Evolutionary conservation across 805 yeast genomes (phyloP), one percentile per base, ranked within the genome.

Genomic region (Candida anglica): DNA sequence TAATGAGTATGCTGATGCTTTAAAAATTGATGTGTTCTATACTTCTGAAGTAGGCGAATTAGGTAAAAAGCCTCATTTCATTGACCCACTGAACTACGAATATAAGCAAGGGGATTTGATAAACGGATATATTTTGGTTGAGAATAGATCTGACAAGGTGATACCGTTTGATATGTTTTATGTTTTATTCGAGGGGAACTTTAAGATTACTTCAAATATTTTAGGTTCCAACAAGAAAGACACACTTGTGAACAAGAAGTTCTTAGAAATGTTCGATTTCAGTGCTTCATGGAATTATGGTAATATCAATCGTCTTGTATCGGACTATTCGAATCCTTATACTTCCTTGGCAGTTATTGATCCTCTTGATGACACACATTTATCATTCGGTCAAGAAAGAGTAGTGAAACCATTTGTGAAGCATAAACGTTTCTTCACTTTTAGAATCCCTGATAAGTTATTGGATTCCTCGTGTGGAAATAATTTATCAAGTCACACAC

Each of bases 81-180:
- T 64, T 5, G 60, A 63, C 34, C 56, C 59, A 5, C 52, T 56
- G 36, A 36, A 48, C 16, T 52, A 43, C 41, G 85, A 79, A 50
- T 82, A 73, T 48, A 74, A 74, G 14, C 79, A 81, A 9, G 86
- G 86, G n/a, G 88, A 81, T 48, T 64, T 66, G 15, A 63, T 82
- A 10, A 70, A 75, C 46, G 91, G 91, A 0, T 75, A 70, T 44
- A 56, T 72, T 6, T 42, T 52, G 0, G 58, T 76, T 15, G 56
- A 60, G 33, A 77, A 77, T 44, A 56, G 44, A 5, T 53, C 73
- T 2, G 33, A 49, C 1, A 42, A 54, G n/a, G 58, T 66, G 0
- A 60, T 81, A 15, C 71, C 73, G 2, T 82, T 80, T 47, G 82
- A 80, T 43, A 76, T 77, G 78, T 73, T 81, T 47, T 65, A 74